A percentile compares a stretch with the other conserved stretches of the same genome.
These are phyloP conservation scores for Talaromyces amestolkiae DNA, from an alignment of 2,329 filamentous ascomycete genomes.

Conservation along the genomic window DNA sequence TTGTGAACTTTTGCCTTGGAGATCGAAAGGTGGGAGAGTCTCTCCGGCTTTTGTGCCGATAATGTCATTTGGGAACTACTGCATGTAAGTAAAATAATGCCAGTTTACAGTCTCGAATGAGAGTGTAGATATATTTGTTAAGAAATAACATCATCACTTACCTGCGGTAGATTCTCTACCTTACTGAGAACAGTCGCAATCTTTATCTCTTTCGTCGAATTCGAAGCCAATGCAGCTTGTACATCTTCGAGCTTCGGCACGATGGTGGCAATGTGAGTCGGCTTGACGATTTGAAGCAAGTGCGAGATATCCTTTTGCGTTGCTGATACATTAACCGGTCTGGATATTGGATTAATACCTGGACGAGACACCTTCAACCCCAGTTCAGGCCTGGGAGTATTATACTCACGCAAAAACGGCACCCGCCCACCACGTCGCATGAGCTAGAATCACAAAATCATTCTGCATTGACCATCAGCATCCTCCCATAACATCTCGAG, in stretches of 20 bases:
- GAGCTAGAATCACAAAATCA: slow-evolving; percentile 28
- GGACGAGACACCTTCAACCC: background rate
- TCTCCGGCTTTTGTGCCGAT: slow-evolving; percentile 17
- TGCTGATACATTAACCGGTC: slow-evolving; percentile 24
- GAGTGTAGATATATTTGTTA: background rate
- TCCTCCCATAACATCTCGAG: background rate
- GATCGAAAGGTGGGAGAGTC: slow-evolving; percentile 24
- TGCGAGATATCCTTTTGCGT: slow-evolving; percentile 26
- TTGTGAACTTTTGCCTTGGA: slow-evolving; percentile 23
- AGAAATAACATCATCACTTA: background rate
- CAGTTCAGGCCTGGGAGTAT: background rate
- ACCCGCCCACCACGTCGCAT: slow-evolving; percentile 29
- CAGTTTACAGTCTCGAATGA: background rate
- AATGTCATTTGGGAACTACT: slow-evolving; percentile 25
- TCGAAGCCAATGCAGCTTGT: slow-evolving; percentile 21
- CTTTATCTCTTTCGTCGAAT: slow-evolving; percentile 9
- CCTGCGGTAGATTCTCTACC: background rate
- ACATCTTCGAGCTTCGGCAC: slow-evolving; percentile 23
- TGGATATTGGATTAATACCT: background rate
- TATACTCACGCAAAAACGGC: slow-evolving; percentile 24
- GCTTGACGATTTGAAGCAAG: slow-evolving; percentile 24
- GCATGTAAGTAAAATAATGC: background rate
- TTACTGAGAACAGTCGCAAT: slow-evolving; percentile 7
- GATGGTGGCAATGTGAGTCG: slow-evolving; percentile 25
- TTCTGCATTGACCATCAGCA: slow-evolving; percentile 19